Conservation (phyloP, 2,329 filamentous ascomycete genomes). For the Fusarium napiforme region DNA sequence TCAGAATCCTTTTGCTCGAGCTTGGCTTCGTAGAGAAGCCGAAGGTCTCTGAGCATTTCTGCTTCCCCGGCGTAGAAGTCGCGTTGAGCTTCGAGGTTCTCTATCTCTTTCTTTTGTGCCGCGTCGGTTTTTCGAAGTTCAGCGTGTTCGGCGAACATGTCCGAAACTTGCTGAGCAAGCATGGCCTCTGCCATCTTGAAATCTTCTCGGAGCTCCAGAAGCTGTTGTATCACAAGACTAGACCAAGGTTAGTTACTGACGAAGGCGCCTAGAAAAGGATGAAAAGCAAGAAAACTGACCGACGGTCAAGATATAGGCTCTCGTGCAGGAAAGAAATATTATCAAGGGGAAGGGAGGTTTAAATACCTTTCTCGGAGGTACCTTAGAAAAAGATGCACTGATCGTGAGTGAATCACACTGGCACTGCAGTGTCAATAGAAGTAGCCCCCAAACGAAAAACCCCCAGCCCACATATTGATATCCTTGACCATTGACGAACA, state of each 20-base stretch:
- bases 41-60: background rate
- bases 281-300: background rate
- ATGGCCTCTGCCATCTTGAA: background rate
- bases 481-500: background rate
- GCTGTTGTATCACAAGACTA: background rate
- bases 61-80: background rate
- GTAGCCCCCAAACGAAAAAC: background rate
- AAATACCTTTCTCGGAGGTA: background rate
- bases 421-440: background rate
- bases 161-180: background rate
- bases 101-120: slow-evolving; percentile 2
- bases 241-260: background rate
- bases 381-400: background rate
- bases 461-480: background rate
- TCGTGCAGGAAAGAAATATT: background rate
- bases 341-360: background rate
- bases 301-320: too few species aligned
- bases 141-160: background rate
- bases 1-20: background rate
- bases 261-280: background rate
- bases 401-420: background rate
- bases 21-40: background rate
- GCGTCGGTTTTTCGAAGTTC: background rate
- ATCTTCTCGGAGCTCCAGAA: background rate
- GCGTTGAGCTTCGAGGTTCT: background rate